phyloP scores from a whole-genome alignment of 2,329 filamentous ascomycete species.

The Aspergillus flavus region DNA sequence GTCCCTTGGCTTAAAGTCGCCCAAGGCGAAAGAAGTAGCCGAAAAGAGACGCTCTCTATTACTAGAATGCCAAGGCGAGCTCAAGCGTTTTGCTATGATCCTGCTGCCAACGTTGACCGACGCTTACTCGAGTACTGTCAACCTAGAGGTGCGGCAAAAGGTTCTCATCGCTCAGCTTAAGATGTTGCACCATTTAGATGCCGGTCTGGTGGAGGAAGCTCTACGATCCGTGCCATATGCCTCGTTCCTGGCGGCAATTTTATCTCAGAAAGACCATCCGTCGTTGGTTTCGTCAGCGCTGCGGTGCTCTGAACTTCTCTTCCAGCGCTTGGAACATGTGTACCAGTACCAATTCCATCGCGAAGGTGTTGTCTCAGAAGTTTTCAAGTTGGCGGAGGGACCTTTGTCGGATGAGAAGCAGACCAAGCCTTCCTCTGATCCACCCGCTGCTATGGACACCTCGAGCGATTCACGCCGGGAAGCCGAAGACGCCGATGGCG shows the following conservation, averaged over 20 bases:
- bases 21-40: slow-evolving; percentile 57
- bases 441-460: slow-evolving; percentile 22
- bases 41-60: slow-evolving; percentile 83
- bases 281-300: slow-evolving; percentile 83
- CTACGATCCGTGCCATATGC: slow-evolving; percentile 88
- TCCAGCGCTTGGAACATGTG: slow-evolving; percentile 80
- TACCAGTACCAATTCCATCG: slow-evolving; percentile 97
- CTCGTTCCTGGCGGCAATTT: slow-evolving; percentile 90
- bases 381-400: slow-evolving; percentile 71
- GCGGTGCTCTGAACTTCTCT: slow-evolving; percentile 84
- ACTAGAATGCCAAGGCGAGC: slow-evolving; percentile 78
- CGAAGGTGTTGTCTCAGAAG: slow-evolving; percentile 92
- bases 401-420: slow-evolving; percentile 32
- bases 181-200: slow-evolving; percentile 95
- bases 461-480: slow-evolving; percentile 20
- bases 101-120: slow-evolving; percentile 93
- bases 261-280: slow-evolving; percentile 92
- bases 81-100: slow-evolving; percentile 90
- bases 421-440: slow-evolving; percentile 13
- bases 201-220: slow-evolving; percentile 79
- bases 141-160: slow-evolving; percentile 90
- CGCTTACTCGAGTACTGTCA: slow-evolving; percentile 96
- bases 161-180: slow-evolving; percentile 95
- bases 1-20: slow-evolving; percentile 35
- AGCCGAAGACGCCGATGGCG: slow-evolving; percentile 41